These are phyloP conservation scores for Tetragonia tetragonoides DNA, from an alignment of 148 eudicot genomes.

Conservation along the genomic window DNA sequence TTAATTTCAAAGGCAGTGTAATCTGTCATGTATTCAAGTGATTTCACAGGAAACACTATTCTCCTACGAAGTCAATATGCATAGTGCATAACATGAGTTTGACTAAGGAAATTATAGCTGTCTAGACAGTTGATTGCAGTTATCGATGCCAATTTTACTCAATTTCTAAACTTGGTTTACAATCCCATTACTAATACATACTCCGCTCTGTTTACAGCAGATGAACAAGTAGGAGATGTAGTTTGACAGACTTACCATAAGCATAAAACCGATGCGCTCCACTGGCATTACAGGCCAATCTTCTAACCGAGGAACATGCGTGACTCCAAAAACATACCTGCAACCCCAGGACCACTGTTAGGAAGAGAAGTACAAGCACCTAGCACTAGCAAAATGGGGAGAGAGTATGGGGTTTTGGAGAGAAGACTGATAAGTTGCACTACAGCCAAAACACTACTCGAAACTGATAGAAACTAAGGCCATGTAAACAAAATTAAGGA, in stretches of 20 bases:
- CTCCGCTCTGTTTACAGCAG: not conserved
- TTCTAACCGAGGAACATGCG: slow-evolving; percentile 88
- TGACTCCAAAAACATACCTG: slow-evolving; percentile 93
- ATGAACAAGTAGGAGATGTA: not conserved
- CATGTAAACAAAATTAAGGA: not conserved
- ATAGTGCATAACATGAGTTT: not conserved
- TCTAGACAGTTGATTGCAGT: not conserved
- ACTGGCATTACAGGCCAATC: slow-evolving; percentile 99
- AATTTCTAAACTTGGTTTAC: not conserved
- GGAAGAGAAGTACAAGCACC: not conserved
- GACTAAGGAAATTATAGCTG: not conserved
- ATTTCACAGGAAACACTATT: not conserved
- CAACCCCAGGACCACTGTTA: not conserved
- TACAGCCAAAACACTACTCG: not conserved
- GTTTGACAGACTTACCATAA: slow-evolving; percentile 49
- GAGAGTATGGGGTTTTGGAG: not conserved
- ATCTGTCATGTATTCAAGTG: not conserved
- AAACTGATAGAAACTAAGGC: not conserved
- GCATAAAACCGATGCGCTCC: slow-evolving; percentile 82
- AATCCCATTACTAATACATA: no score
- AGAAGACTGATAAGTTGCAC: not conserved
- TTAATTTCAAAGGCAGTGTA: no score
- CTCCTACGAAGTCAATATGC: slow-evolving; percentile 10
- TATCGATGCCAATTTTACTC: not conserved
- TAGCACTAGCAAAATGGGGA: not conserved